These are phyloP conservation scores for Sodiomyces alkalinus DNA, from an alignment of 2,329 filamentous ascomycete species.

Conservation along the genomic window DNA sequence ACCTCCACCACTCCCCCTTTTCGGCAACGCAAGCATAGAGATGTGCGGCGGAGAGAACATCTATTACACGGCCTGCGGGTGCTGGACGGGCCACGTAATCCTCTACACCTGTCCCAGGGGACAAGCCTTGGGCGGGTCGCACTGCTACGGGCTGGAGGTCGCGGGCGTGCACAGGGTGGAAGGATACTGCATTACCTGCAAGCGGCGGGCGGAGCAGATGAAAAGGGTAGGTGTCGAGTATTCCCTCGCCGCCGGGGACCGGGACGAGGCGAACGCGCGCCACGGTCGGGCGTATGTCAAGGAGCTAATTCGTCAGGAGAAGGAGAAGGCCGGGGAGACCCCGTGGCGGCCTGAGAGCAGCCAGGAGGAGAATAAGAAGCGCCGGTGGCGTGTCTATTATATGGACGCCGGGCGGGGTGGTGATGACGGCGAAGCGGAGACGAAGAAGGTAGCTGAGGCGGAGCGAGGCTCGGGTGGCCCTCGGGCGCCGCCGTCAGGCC, in stretches of 20 bases:
- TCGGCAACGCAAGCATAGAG: background rate
- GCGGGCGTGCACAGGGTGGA: constrained; percentile 4
- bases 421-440: no score
- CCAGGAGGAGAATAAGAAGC: no score
- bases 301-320: background rate
- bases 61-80: constrained; percentile 5
- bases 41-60: constrained; percentile 8
- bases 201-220: constrained; percentile 2
- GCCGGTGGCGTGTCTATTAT: no score
- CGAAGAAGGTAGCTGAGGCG: no score
- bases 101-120: constrained; percentile 2
- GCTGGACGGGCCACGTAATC: constrained; percentile 5
- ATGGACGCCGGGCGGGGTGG: no score
- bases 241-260: background rate
- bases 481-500: no score
- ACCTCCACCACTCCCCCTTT: no score
- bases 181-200: constrained; percentile 5
- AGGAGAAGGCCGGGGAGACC: background rate
- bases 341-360: no score
- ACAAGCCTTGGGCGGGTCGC: background rate
- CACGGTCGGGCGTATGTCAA: background rate
- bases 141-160: constrained; percentile 2
- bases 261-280: background rate
- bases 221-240: background rate
- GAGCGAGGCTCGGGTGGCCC: no score